A percentile compares a stretch with the other conserved stretches of the same genome.
These are phyloP conservation scores for Metarhizium humberi DNA, from an alignment of 2,329 filamentous ascomycete genomes.

Conservation along the genomic window DNA sequence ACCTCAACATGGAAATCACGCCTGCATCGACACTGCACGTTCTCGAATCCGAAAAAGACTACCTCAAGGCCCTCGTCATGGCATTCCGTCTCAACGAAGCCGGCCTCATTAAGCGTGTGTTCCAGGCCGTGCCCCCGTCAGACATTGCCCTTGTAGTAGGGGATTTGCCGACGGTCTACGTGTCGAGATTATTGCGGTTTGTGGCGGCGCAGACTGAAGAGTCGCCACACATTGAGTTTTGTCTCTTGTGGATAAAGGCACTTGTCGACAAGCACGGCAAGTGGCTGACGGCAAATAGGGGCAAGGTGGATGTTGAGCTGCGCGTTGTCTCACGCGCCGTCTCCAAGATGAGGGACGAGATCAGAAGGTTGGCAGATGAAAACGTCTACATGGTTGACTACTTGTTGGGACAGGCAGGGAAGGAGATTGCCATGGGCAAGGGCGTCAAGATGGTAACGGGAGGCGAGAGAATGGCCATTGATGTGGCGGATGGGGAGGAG, in stretches of 20 bases:
- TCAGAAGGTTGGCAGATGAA: slow-evolving; percentile 74
- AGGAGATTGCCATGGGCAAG: slow-evolving; percentile 15
- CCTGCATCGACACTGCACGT: slow-evolving; percentile 71
- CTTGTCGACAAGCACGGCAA: slow-evolving; percentile 73
- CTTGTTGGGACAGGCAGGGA: slow-evolving; percentile 45
- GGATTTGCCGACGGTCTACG: slow-evolving; percentile 74
- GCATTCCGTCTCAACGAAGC: slow-evolving; percentile 90
- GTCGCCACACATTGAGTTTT: slow-evolving; percentile 90
- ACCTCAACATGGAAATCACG: slow-evolving; percentile 89
- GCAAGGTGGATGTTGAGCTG: slow-evolving; percentile 74
- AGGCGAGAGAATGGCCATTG: slow-evolving; percentile 12
- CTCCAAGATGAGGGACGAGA: slow-evolving; percentile 68
- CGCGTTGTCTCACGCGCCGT: slow-evolving; percentile 75
- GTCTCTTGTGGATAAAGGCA: slow-evolving; percentile 83
- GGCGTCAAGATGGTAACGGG: slow-evolving; percentile 8
- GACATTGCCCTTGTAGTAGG: slow-evolving; percentile 72
- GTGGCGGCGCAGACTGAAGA: slow-evolving; percentile 82
- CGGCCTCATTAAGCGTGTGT: slow-evolving; percentile 72
- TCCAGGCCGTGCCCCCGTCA: slow-evolving; percentile 67
- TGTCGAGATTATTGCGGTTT: slow-evolving; percentile 75
- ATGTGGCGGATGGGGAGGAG: slow-evolving; percentile 18
- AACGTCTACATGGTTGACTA: slow-evolving; percentile 89
- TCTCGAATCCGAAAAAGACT: slow-evolving; percentile 61
- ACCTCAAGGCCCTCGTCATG: slow-evolving; percentile 91
- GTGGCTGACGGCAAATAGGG: slow-evolving; percentile 73